Conservation (phyloP, 805 yeast species). For the Barnettozyma californica region DNA sequence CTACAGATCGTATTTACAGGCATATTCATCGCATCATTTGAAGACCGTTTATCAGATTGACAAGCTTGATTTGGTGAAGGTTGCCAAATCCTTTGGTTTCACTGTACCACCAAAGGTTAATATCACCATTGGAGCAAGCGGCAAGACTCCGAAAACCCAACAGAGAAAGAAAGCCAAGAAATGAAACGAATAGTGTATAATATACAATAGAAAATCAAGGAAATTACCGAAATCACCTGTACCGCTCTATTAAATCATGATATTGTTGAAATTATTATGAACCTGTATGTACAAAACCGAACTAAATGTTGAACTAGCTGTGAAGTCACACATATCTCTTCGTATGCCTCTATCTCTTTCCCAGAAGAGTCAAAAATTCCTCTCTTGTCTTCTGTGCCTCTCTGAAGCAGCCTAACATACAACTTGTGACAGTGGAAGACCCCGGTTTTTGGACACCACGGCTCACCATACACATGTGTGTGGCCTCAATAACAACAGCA, state of each 20-base stretch:
- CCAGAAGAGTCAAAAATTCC: conserved; percentile 81
- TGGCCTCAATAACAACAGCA: conserved; percentile 96
- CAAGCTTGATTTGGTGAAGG: conserved; percentile 88
- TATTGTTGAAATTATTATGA: conserved; percentile 6
- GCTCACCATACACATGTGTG: conserved; percentile 99
- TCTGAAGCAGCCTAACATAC: conserved; percentile 96
- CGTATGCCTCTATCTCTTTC: conserved; percentile 38
- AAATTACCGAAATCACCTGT: not conserved
- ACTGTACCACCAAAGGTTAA: conserved; percentile 95
- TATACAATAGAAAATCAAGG: not conserved
- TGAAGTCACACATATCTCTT: not conserved
- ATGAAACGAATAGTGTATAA: conserved; percentile 1
- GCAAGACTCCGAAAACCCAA: conserved; percentile 43
- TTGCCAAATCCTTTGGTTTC: conserved; percentile 94
- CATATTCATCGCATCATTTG: conserved; percentile 93
- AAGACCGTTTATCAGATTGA: conserved; percentile 96
- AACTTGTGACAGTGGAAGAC: conserved; percentile 86
- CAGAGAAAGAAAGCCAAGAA: conserved; percentile 16
- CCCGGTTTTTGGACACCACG: conserved; percentile 97
- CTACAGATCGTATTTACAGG: conserved; percentile 92
- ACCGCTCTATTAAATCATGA: conserved; percentile 4
- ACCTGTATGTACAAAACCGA: conserved; percentile 1
- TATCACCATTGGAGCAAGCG: conserved; percentile 91
- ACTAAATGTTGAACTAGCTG: conserved; percentile 9
- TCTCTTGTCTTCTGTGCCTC: conserved; percentile 93